A percentile compares a stretch with the other conserved stretches of the same genome.
These are phyloP conservation scores for Cornus florida DNA, from an alignment of 148 eudicot species.

Conservation along the genomic window DNA sequence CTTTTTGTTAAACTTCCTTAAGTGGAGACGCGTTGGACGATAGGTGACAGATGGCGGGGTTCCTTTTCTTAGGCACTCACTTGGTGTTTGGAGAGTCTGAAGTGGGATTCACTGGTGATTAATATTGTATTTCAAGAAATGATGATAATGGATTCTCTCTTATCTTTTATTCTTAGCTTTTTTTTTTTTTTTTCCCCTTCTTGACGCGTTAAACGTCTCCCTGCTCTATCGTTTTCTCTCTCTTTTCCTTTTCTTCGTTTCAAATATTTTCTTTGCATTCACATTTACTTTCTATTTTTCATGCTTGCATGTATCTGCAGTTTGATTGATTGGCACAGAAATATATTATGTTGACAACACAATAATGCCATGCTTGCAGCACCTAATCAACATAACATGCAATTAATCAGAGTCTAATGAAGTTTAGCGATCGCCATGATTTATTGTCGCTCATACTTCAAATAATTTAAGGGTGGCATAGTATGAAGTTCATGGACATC, in stretches of 20 bases:
- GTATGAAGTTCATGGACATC: no score
- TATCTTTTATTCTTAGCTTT: constrained; percentile 11
- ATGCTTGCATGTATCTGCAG: no score
- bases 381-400: no score
- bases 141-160: background rate
- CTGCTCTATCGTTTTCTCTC: background rate
- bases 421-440: no score
- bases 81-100: background rate
- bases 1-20: background rate
- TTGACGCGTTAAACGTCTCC: background rate
- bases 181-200: background rate
- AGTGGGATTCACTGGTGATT: background rate
- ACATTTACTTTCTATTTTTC: no score
- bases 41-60: background rate
- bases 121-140: constrained; percentile 1
- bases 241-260: no score
- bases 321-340: no score
- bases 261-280: no score
- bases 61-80: background rate
- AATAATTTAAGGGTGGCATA: no score
- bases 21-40: constrained; percentile 12
- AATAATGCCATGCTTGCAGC: background rate
- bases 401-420: no score
- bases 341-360: background rate
- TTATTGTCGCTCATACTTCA: no score